Evolutionary conservation across 345 rosid species (phyloP).

Genomic region (Brassica napus): Da-Ae NC_063436.1:32303501-32304000

Average conservation of each 20-base stretch:
- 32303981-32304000: no score
- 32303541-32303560: not conserved
- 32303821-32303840: not conserved
- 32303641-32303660: no score
- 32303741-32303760: not conserved
- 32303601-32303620: not conserved
- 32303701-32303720: not conserved
- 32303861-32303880: no score
- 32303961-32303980: no score
- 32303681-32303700: not conserved
- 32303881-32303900: no score
- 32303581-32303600: not conserved
- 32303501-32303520: not conserved
- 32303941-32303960: no score
- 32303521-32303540: not conserved
- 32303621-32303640: not conserved
- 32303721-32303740: not conserved
- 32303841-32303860: no score
- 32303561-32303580: not conserved
- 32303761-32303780: not conserved
- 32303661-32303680: not conserved
- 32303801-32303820: no score
- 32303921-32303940: no score
- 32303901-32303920: no score
- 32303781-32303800: not conserved